Conservation (phyloP, 352 stramenopile genomes). For the Globisporangium mamillatum region DNA sequence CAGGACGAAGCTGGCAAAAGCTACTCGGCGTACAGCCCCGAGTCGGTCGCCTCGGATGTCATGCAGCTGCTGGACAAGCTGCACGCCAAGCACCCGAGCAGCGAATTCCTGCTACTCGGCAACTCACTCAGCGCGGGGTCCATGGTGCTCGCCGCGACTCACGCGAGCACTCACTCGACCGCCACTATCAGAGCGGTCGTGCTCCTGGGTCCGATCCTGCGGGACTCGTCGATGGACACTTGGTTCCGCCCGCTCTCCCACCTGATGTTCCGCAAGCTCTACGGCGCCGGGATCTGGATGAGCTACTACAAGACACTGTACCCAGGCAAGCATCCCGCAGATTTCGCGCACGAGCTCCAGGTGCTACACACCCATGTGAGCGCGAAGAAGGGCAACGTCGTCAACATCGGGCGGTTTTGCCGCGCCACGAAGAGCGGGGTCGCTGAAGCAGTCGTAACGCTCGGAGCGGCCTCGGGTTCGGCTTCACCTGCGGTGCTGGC, state of each 20-base stretch:
- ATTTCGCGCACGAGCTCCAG: conserved; percentile 29
- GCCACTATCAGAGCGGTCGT: conserved; percentile 21
- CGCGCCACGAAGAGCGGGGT: conserved; percentile 28
- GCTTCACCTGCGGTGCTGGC: conserved; percentile 24
- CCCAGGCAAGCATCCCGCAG: conserved; percentile 16
- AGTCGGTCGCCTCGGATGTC: conserved; percentile 30
- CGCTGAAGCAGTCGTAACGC: conserved; percentile 14
- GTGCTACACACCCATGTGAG: conserved; percentile 24
- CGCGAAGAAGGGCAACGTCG: conserved; percentile 19
- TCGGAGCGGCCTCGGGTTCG: conserved; percentile 6
- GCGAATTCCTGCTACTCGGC: conserved; percentile 33
- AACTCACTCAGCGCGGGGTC: conserved; percentile 39
- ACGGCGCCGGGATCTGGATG: conserved; percentile 26
- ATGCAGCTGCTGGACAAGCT: conserved; percentile 26
- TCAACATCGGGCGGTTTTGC: conserved; percentile 25
- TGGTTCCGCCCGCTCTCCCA: conserved; percentile 34
- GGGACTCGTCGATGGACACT: conserved; percentile 24
- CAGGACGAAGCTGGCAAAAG: background rate
- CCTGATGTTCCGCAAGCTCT: conserved; percentile 31
- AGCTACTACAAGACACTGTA: conserved; percentile 43
- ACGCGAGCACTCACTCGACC: conserved; percentile 2
- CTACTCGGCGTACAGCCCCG: conserved; percentile 31
- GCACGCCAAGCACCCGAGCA: conserved; percentile 15
- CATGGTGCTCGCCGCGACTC: conserved; percentile 26
- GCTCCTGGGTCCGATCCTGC: conserved; percentile 32